Conservation (phyloP, 192 early-diverging fungal species). For the Kappamyces sp. region DNA sequence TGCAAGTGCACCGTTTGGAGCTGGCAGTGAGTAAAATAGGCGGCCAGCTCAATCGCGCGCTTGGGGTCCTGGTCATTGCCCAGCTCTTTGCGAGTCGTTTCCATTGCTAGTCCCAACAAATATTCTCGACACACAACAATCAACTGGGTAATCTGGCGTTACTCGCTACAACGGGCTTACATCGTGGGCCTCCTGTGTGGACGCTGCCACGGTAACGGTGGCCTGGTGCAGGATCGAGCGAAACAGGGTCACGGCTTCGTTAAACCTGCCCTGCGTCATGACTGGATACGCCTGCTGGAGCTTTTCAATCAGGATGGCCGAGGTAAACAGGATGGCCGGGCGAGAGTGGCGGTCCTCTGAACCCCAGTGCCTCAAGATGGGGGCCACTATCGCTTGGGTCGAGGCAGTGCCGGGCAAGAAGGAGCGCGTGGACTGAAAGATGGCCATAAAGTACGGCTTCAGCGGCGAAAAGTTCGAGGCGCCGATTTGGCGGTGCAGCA, state of each 20-base stretch:
- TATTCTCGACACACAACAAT: constrained; percentile 86
- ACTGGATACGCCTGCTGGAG: constrained; percentile 81
- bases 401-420: constrained; percentile 60
- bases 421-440: constrained; percentile 70
- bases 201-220: constrained; percentile 67
- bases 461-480: constrained; percentile 88
- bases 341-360: constrained; percentile 40
- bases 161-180: constrained; percentile 28
- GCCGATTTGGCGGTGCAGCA: constrained; percentile 89
- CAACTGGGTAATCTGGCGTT: constrained; percentile 50
- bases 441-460: constrained; percentile 79
- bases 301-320: constrained; percentile 55
- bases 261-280: constrained; percentile 70
- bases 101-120: constrained; percentile 82
- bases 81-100: constrained; percentile 64
- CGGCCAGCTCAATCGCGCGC: constrained; percentile 80
- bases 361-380: constrained; percentile 61
- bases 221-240: constrained; percentile 70
- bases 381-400: constrained; percentile 53
- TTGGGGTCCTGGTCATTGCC: constrained; percentile 53
- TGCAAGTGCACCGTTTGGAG: constrained; percentile 86
- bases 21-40: constrained; percentile 92
- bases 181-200: constrained; percentile 66
- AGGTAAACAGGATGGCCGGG: constrained; percentile 55
- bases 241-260: constrained; percentile 71